A percentile compares a stretch with the other conserved stretches of the same genome.
Conservation (phyloP, 768 basidiomycete genomes). For the Collybiopsis luxurians region DNA sequence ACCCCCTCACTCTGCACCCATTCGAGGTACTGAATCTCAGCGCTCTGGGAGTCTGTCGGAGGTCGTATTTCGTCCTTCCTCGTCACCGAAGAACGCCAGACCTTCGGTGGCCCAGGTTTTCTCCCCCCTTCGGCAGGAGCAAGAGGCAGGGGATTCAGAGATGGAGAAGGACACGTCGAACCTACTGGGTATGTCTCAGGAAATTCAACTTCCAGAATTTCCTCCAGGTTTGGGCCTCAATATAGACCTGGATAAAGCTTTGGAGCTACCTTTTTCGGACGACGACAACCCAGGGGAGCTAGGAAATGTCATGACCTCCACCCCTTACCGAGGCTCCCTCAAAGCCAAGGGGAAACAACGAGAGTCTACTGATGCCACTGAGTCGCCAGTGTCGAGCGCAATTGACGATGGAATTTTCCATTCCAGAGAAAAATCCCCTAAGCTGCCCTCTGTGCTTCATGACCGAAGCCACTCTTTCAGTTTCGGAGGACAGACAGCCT, state of each 20-base stretch:
- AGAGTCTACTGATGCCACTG: slow-evolving; percentile 15
- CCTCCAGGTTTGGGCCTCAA: slow-evolving; percentile 42
- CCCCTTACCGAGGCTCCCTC: slow-evolving; percentile 38
- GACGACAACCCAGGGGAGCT: slow-evolving; percentile 22
- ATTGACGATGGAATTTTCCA: slow-evolving; percentile 48
- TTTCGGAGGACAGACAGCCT: slow-evolving; percentile 62
- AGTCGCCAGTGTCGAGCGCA: slow-evolving; percentile 15
- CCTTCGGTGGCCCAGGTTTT: slow-evolving; percentile 52
- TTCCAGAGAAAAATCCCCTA: slow-evolving; percentile 35
- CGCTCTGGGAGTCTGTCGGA: slow-evolving; percentile 22
- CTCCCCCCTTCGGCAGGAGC: slow-evolving; percentile 32
- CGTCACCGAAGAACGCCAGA: slow-evolving; percentile 28
- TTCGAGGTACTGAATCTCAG: slow-evolving; percentile 23
- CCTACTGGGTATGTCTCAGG: slow-evolving; percentile 57
- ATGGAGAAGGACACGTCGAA: slow-evolving; percentile 40
- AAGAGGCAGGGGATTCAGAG: neutral
- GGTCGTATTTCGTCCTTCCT: slow-evolving; percentile 23
- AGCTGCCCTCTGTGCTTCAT: slow-evolving; percentile 34
- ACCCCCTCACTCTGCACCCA: slow-evolving; percentile 22
- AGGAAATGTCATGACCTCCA: slow-evolving; percentile 37
- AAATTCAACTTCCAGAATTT: slow-evolving; percentile 50
- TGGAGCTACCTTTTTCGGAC: slow-evolving; percentile 29
- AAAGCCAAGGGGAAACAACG: slow-evolving; percentile 36
- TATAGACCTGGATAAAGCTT: slow-evolving; percentile 24
- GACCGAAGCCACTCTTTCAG: slow-evolving; percentile 71